Percentiles rank a stretch among this genome's conserved stretches.
Evolutionary conservation across 2,329 filamentous ascomycete species (phyloP).

Genomic region (Penicillium olsonii): DNA sequence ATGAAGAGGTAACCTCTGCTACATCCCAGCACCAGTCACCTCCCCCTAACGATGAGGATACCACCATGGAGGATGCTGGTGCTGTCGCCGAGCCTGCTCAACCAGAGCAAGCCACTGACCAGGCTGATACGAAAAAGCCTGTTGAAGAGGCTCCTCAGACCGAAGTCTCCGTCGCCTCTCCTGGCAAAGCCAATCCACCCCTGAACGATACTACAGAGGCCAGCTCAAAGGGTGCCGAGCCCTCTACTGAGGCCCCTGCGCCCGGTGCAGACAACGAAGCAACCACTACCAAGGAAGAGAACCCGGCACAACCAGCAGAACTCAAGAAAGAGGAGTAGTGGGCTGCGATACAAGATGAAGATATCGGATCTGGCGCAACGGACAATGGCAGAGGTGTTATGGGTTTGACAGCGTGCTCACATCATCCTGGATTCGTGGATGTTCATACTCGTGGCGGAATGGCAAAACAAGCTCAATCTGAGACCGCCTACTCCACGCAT

Average conservation of each 20-base stretch:
- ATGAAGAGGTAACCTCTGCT: slow-evolving; percentile 31
- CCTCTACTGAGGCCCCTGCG: slow-evolving; percentile 5
- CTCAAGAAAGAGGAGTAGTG: slow-evolving; percentile 35
- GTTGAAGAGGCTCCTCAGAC: slow-evolving; percentile 20
- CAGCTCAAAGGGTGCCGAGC: slow-evolving; percentile 10
- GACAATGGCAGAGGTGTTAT: slow-evolving; percentile 41
- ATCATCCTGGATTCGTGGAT: slow-evolving; percentile 17
- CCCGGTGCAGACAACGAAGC: slow-evolving; percentile 16
- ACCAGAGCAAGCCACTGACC: slow-evolving; percentile 18
- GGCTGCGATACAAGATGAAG: slow-evolving; percentile 22
- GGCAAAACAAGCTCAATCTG: slow-evolving; percentile 5
- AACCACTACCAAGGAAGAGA: slow-evolving; percentile 15
- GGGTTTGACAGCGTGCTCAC: slow-evolving; percentile 26
- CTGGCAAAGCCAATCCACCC: slow-evolving; percentile 20
- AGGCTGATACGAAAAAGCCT: slow-evolving; percentile 28
- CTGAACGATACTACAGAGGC: slow-evolving; percentile 21
- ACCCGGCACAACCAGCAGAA: slow-evolving; percentile 21
- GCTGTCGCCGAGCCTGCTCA: slow-evolving; percentile 21
- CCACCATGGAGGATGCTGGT: slow-evolving; percentile 41
- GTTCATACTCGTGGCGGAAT: slow-evolving; percentile 10
- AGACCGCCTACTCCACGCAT: slow-evolving; percentile 1
- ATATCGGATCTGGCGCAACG: slow-evolving; percentile 38
- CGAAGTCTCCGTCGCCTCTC: slow-evolving; percentile 19
- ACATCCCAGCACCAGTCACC: slow-evolving; percentile 34
- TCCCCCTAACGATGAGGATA: slow-evolving; percentile 37